Base-by-base conservation (phyloP, 306 rosid genomes). In the Phaseolus lunatus region DNA sequence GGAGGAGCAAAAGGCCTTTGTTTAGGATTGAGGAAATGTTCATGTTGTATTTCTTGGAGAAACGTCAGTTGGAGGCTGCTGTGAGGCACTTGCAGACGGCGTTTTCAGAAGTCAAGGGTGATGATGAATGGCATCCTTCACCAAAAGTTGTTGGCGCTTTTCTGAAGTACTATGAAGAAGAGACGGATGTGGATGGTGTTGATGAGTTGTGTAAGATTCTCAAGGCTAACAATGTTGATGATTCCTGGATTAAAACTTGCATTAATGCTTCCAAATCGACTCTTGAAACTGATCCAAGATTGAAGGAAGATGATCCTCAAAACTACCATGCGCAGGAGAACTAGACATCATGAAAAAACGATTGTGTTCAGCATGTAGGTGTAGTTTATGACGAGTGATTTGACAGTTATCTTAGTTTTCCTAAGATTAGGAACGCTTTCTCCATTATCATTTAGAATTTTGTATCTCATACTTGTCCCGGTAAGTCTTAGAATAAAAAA, bases 171-270 rank as follows among this genome's bases (percentile, higher is more conserved):
- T 92, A 88, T 75, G 88, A 86, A 80, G 82, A 88, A 64, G 79
- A 81, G 83, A 92, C 84, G 29, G 88, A 85, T 59, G 85, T 88
- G 52, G 85, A 85, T 52, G 84, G 83, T 11, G 90, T 91, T 13
- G 94, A 88, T 57, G 83, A 85, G 67, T 86, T 95, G 54, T 49
- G 80, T 66, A 83, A 81, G 83, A 85, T 91, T 91, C 61, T 92
- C 57, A 87, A 86, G 86, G 81, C 66, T 72, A 76, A 76, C 64
- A 78, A 81, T 31, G 44, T 90, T 79, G 88, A 89, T 77, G 80
- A 68, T 80, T 78, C 85, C 64, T 74, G 84, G 86, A 85, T 90
- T 29, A 69, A 78, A 85, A 81, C 81, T 23, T 87, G 83, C 57
- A 44, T 71, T 48, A 78, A 90, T 62, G 84, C 87, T 9, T 88